Base-by-base conservation (phyloP, 148 eudicot genomes). In the Salicornia ramosissima region DNA sequence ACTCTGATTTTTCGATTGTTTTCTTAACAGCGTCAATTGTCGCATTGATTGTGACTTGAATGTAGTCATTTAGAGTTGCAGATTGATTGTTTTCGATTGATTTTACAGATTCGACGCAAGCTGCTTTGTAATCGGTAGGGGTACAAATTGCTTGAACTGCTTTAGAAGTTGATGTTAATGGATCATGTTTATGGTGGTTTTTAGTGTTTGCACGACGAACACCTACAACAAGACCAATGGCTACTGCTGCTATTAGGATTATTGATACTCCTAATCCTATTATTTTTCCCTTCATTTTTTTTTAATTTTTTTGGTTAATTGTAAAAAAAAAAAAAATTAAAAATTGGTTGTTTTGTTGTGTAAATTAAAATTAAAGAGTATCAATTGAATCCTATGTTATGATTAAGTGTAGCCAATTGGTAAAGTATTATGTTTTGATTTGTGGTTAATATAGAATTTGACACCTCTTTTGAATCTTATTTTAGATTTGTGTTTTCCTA, bases 21-120 rank as follows among this genome's bases (percentile, higher is more conserved):
- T 66, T 26, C 30, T 73, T 49, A 10, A 87, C 52, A 1, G 85
- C 88, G 0, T 72, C 33, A 0, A 82, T 69, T 3, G 88, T 78
- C 22, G 68, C 79, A 0, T 53, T 56, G 7, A 89, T 59, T 1
- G 83, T 74, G 0, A 72, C 80, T 21, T 67, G 71, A 36, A 89
- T 24, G 68, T 70, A 83, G 19, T 89, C 90, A 33, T 68, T 55
- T 0, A 90, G 76, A 24, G 83, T 78, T 18, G 94, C 90, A 18
- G 71, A 71, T 19, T 77, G 2, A 67, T 88, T 86, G 0, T 75
- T 64, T 1, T 81, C 70, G 0, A 85, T 46, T 0, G 81, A 12
- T 21, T 33, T 29, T 3, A 91, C 77, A 74, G 83, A 84, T 14
- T 56, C 31, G 0, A 80, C 73, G 43, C 97, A 91, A 0, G 71